A percentile compares a stretch with the other conserved stretches of the same genome.
phyloP scores from a whole-genome alignment of 495 filamentous ascomycete species.

The Aspergillus cavernicola region DNA sequence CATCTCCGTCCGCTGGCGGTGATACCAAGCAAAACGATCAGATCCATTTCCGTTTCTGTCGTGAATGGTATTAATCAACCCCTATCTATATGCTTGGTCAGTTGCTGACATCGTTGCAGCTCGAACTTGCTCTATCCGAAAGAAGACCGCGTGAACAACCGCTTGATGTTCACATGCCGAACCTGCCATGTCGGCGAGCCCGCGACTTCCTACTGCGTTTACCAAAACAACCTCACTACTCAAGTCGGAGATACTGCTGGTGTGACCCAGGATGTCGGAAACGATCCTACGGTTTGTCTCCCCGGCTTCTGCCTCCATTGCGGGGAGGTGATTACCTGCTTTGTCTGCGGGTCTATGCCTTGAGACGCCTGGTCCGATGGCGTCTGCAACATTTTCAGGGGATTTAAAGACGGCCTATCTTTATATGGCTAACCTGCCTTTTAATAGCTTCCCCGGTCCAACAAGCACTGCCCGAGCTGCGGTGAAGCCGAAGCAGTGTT shows the following conservation, averaged over 20 bases:
- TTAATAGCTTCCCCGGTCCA: conserved; percentile 76
- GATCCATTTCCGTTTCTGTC: conserved; percentile 94
- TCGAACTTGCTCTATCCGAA: conserved; percentile 98
- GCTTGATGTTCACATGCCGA: conserved; percentile 75
- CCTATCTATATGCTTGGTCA: conserved; percentile 2
- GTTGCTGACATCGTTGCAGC: conserved; percentile 37
- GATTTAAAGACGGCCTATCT: conserved; percentile 12
- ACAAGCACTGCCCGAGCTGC: conserved; percentile 79
- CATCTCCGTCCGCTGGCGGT: conserved; percentile 50
- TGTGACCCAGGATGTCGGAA: conserved; percentile 92
- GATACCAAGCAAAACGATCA: conserved; percentile 63
- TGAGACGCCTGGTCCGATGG: conserved; percentile 12
- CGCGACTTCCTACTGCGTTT: conserved; percentile 82
- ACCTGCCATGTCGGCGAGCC: conserved; percentile 87
- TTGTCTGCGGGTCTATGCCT: conserved; percentile 34
- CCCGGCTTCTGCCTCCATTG: conserved; percentile 51
- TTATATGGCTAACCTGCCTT: conserved; percentile 53
- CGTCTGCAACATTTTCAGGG: conserved; percentile 11
- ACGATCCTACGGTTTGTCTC: conserved; percentile 93
- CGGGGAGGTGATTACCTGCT: conserved; percentile 49
- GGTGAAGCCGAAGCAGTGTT: conserved; percentile 85
- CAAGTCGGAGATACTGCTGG: conserved; percentile 92
- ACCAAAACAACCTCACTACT: conserved; percentile 84
- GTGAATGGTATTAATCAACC: conserved; percentile 70
- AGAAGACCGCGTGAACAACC: conserved; percentile 68